Conservation (phyloP, 139 green algal genomes). For the Micractinium conductrix region DNA sequence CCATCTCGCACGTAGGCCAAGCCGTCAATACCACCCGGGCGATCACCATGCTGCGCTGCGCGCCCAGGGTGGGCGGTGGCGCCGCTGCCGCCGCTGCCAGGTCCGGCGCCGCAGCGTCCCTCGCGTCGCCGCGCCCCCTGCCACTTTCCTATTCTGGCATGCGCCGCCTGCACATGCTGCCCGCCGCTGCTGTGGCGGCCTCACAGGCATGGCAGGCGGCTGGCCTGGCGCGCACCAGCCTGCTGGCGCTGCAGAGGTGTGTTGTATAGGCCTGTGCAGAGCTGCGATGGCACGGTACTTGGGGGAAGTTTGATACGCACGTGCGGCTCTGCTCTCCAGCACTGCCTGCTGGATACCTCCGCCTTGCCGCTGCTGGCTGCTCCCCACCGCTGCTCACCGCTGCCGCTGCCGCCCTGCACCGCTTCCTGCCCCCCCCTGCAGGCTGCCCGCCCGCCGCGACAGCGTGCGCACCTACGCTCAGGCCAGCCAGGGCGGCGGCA, state of each 20-base stretch:
- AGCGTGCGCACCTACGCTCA: constrained; percentile 31
- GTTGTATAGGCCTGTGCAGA: not conserved
- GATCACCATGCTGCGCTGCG: not conserved
- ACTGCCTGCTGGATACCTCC: not conserved
- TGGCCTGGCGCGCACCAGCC: not conserved
- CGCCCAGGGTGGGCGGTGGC: not conserved
- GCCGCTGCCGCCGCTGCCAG: not conserved
- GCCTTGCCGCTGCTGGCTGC: not conserved
- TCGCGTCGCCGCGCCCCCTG: not conserved
- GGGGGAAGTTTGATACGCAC: not conserved
- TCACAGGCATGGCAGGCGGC: not conserved
- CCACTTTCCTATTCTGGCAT: not conserved
- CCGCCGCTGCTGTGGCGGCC: not conserved
- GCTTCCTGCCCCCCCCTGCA: not conserved
- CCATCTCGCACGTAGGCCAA: constrained; percentile 6
- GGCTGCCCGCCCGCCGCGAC: not conserved
- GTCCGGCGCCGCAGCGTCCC: not conserved
- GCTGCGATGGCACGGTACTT: not conserved
- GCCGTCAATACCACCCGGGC: not conserved
- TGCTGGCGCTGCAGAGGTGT: constrained; percentile 9
- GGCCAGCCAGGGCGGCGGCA: constrained; percentile 50
- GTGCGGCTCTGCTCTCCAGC: no score
- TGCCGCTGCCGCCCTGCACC: no score
- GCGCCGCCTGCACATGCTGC: constrained; percentile 8
- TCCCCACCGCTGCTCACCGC: not conserved